Base-by-base conservation (phyloP, 306 rosid species). In the Calophaca sinica region DNA sequence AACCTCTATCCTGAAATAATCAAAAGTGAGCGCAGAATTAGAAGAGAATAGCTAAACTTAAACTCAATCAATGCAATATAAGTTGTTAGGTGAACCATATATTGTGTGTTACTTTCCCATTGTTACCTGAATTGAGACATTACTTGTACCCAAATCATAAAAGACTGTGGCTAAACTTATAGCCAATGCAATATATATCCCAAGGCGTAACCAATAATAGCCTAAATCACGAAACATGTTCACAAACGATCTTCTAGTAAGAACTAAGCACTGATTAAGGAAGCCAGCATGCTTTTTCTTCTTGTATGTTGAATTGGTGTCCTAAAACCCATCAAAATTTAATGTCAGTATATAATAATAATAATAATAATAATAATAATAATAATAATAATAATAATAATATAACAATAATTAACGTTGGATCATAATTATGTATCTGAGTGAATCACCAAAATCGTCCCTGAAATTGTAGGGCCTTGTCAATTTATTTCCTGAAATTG, bases 151-250 rank as follows among this genome's bases (percentile, higher is more conserved):
- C 51, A 89, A 8, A 28, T 81, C 48, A 38, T 60, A 58, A 80
- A 66, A 92, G 44, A 85, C 33, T 39, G 89, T 83, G 52, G 77
- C 96, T 26, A 85, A 52, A 49, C 91, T 71, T 4, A 80, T 0
- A 15, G 84, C 60, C 32, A 91, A 5, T 2, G 41, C 44, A 4
- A 86, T 5, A 44, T 92, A 92, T 54, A 89, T 62, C 14, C 7
- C 80, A 9, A 92, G 80, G 68, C 96, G 91, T 26, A 92, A 14
- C 96, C 91, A 88, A 13, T 92, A 92, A 67, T 92, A 92, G 50
- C 97, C 97, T 15, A 79, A 32, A 81, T 92, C 96, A 2, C 96
- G 87, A 38, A 38, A 54, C 96, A 89, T 86, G 68, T 92, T 89
- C 58, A 89, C 11, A 8, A 58, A 84, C 0, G 93, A 92, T 78